Base-by-base conservation (phyloP, 805 yeast genomes). In the Lachancea mirantina region DNA sequence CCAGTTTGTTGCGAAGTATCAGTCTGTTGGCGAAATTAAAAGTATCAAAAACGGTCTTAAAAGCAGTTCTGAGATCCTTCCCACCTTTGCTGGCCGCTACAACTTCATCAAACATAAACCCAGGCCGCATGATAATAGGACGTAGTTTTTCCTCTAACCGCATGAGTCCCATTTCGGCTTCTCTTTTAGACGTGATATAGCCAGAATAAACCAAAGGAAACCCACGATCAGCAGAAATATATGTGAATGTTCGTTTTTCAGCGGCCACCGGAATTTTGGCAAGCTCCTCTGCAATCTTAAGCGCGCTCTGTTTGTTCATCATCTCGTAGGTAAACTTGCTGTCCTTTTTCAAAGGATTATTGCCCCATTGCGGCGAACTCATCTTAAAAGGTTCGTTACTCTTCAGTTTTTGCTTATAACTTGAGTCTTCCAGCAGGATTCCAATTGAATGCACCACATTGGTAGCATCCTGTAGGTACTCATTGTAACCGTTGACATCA, bases 361-460 rank as follows among this genome's bases (percentile, higher is more conserved):
- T 43, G 0, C 80, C 78, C 41, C 64, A 62, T 27, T 74, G 14
- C n/a, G 46, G 52, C 47, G 52, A 53, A 62, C 30, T 1, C 52
- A 26, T 9, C 43, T 55, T 21, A n/a, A n/a, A n/a, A n/a, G n/a
- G n/a, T n/a, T n/a, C n/a, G n/a, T n/a, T n/a, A 19, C 40, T 34
- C 20, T 28, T 22, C 20, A 27, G 14, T 14, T 45, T 35, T 26
- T 65, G 57, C 55, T 88, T 88, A 57, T 88, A 88, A 21, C 69
- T 63, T 36, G 65, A 68, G 45, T 81, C 74, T 41, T 82, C 92
- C 23, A 84, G 59, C 5, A 87, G 55, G 3, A 83, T 68, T 0
- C 97, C 97, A 33, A 87, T 64, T 0, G 92, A 71, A 52, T 87
- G 95, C 9, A 88, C 89, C 2, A 87, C 89, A 1, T 81, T 75